Evolutionary conservation across 345 rosid species (phyloP).

Genomic region (Brassica rapa): DNA sequence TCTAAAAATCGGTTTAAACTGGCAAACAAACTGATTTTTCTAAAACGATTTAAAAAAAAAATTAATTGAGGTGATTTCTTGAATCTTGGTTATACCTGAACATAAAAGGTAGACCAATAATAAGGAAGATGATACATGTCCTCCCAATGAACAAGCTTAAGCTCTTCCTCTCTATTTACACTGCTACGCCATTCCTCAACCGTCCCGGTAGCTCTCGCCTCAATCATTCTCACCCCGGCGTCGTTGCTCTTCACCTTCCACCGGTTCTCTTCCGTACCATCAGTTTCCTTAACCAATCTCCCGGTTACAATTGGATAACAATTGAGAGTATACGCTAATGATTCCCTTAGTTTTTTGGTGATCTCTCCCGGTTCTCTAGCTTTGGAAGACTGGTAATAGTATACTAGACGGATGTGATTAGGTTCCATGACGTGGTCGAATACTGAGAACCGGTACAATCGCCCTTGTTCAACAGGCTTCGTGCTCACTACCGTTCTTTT

Average conservation of each 20-base stretch:
- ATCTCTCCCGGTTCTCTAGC: constrained; percentile 43
- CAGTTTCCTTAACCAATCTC: constrained; percentile 45
- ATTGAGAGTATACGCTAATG: constrained; percentile 52
- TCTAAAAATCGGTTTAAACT: no score
- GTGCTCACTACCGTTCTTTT: constrained; percentile 78
- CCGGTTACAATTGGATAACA: constrained; percentile 57
- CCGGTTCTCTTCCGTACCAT: constrained; percentile 28
- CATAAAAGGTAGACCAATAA: constrained; percentile 76
- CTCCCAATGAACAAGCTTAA: constrained; percentile 71
- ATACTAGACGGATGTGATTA: constrained; percentile 51
- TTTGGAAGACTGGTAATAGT: constrained; percentile 49
- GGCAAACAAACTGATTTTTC: no score
- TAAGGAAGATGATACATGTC: constrained; percentile 56
- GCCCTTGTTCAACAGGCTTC: constrained; percentile 50
- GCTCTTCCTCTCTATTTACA: constrained; percentile 60
- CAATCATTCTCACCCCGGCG: constrained; percentile 68
- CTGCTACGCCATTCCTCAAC: constrained; percentile 60
- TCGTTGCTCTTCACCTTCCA: constrained; percentile 80
- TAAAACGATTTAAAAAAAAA: no score
- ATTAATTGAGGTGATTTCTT: no score
- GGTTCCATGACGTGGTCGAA: constrained; percentile 68
- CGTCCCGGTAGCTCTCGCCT: constrained; percentile 57
- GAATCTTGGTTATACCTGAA: constrained; percentile 50
- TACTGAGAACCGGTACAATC: constrained; percentile 48
- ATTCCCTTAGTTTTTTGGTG: constrained; percentile 51